phyloP scores from a whole-genome alignment of 192 early-diverging fungal species.

The Backusella parvicylindrica region DNA sequence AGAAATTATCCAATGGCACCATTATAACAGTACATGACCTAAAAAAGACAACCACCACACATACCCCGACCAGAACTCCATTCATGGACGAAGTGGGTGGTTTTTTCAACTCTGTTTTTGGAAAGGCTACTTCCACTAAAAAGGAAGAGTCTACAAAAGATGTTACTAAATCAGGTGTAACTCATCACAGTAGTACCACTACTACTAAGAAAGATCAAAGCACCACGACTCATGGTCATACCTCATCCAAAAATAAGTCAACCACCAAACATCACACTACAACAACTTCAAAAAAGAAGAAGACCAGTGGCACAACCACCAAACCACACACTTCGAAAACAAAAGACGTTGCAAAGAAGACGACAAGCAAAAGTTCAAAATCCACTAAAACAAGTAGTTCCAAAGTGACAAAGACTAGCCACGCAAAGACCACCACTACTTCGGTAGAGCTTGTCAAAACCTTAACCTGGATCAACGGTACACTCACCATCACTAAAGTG shows the following conservation, averaged over 20 bases:
- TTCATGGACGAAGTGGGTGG: background rate
- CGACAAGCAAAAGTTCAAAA: background rate
- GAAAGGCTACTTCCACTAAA: background rate
- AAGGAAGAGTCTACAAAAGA: background rate
- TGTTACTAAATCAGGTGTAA: background rate
- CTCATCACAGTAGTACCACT: background rate
- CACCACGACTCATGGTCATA: background rate
- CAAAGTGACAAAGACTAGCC: background rate
- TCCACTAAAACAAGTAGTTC: background rate
- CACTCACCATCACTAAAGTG: background rate
- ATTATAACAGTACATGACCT: background rate
- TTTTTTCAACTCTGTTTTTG: background rate
- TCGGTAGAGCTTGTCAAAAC: background rate
- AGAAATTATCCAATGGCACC: slow-evolving; percentile 9
- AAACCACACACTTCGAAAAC: background rate
- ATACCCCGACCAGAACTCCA: background rate
- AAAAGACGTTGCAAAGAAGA: background rate
- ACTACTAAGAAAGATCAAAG: background rate
- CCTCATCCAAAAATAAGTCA: background rate
- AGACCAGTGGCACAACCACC: background rate
- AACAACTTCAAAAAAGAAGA: background rate
- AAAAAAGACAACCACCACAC: background rate
- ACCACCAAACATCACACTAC: background rate
- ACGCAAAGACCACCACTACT: background rate
- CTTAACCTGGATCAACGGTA: background rate